These are phyloP conservation scores for Paraphaeosphaeria minitans DNA, from an alignment of 2,329 filamentous ascomycete species.

Conservation along the genomic window DNA sequence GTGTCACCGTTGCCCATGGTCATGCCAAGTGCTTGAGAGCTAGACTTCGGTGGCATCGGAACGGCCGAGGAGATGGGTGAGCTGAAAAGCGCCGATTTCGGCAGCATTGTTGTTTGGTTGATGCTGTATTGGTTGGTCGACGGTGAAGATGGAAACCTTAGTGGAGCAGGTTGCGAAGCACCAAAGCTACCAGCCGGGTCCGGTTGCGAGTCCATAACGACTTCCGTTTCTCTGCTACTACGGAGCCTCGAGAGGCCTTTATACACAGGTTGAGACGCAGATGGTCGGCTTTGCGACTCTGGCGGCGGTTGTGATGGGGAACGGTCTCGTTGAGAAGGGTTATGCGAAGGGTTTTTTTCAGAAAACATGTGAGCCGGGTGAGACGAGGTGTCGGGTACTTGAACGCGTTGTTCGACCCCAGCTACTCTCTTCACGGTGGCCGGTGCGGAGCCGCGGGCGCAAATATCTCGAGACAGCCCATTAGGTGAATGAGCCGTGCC, in stretches of 20 bases:
- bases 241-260: constrained; percentile 21
- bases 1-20: constrained; percentile 15
- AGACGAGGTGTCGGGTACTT: constrained; percentile 47
- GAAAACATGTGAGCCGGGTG: constrained; percentile 37
- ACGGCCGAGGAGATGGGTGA: constrained; percentile 40
- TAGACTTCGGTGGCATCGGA: constrained; percentile 34
- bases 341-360: constrained; percentile 21
- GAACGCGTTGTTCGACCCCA: constrained; percentile 27
- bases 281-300: constrained; percentile 23
- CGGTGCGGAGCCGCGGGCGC: constrained; percentile 17
- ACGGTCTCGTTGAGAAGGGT: constrained; percentile 25
- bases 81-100: constrained; percentile 37
- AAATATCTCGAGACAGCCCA: constrained; percentile 33
- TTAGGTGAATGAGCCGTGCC: constrained; percentile 38
- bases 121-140: constrained; percentile 43
- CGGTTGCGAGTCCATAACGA: constrained; percentile 55
- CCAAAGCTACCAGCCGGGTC: constrained; percentile 33
- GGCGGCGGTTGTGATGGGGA: constrained; percentile 30
- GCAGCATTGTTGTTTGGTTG: constrained; percentile 40
- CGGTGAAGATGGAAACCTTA: constrained; percentile 46
- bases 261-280: constrained; percentile 24
- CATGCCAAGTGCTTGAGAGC: constrained; percentile 16
- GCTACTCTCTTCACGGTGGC: constrained; percentile 7
- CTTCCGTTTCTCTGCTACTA: constrained; percentile 44
- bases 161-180: constrained; percentile 31